Conservation (phyloP, 257 asterid species). For the Eucommia ulmoides region DNA sequence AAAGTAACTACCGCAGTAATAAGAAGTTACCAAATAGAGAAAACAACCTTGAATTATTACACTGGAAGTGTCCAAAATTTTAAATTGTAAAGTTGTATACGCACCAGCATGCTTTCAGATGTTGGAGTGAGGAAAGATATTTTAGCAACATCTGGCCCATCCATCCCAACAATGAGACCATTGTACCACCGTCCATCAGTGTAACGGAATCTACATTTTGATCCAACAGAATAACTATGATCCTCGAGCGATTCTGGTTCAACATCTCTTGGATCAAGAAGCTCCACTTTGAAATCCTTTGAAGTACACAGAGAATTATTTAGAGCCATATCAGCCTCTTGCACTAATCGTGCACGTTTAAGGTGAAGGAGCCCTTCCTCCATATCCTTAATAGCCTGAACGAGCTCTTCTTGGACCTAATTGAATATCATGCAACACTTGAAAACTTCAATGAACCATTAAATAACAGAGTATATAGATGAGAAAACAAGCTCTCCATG, state of each 20-base stretch:
- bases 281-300: constrained; percentile 33
- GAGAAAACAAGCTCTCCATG: background rate
- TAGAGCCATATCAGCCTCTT: constrained; percentile 54
- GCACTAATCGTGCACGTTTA: constrained; percentile 61
- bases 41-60: too few species aligned
- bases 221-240: constrained; percentile 47
- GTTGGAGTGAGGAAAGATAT: constrained; percentile 73
- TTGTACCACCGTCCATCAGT: constrained; percentile 90
- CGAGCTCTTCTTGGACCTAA: constrained; percentile 71
- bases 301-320: constrained; percentile 19
- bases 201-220: constrained; percentile 85
- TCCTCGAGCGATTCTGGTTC: constrained; percentile 44
- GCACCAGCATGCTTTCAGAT: constrained; percentile 83
- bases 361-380: constrained; percentile 88
- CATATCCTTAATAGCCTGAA: constrained; percentile 58
- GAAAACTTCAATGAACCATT: constrained; percentile 7
- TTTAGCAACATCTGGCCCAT: constrained; percentile 53
- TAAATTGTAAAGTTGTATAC: constrained; percentile 24
- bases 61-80: too few species aligned
- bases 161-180: constrained; percentile 59
- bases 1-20: too few species aligned
- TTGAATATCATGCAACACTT: constrained; percentile 1
- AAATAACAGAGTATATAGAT: background rate
- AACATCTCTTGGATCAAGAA: constrained; percentile 34
- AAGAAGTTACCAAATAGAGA: too few species aligned